A percentile compares a stretch with the other conserved stretches of the same genome.
Conservation (phyloP, 495 filamentous ascomycete species). For the Xylaria intraflava region DNA sequence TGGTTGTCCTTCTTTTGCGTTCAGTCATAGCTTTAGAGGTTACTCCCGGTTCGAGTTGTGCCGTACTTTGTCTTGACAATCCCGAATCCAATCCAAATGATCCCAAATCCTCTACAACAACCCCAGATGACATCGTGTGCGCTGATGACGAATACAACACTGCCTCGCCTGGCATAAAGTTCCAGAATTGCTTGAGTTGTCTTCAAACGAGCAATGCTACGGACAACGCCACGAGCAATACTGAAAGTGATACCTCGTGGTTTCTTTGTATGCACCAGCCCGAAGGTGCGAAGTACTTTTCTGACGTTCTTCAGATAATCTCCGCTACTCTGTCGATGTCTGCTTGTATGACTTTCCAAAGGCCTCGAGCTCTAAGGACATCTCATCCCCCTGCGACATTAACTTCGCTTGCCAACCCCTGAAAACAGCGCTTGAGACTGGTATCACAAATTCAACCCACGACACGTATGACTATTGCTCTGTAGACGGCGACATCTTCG, state of each 20-base stretch:
- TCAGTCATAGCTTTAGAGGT: conserved; percentile 25
- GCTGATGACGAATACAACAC: conserved; percentile 42
- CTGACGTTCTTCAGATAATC: conserved; percentile 24
- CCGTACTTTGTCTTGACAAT: conserved; percentile 38
- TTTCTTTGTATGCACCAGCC: conserved; percentile 39
- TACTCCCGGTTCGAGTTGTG: conserved; percentile 49
- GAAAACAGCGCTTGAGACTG: conserved; percentile 18
- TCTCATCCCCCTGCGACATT: conserved; percentile 27
- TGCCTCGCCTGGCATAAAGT: conserved; percentile 40
- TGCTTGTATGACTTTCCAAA: conserved; percentile 33
- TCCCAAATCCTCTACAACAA: conserved; percentile 38
- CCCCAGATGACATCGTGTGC: conserved; percentile 48
- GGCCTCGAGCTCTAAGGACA: conserved; percentile 6
- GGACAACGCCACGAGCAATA: conserved; percentile 44
- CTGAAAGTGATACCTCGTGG: conserved; percentile 53
- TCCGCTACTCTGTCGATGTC: conserved; percentile 36
- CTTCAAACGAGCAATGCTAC: conserved; percentile 49
- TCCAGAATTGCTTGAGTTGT: conserved; percentile 54
- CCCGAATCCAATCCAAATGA: conserved; percentile 14
- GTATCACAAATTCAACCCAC: conserved; percentile 15
- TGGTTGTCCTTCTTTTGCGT: conserved; percentile 13
- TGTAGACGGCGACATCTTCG: conserved; percentile 17
- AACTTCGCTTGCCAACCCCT: conserved; percentile 24
- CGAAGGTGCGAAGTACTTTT: not conserved
- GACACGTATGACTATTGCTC: conserved; percentile 25